Percentiles rank a stretch among this genome's conserved stretches.
These are phyloP conservation scores for Domatiomyces globalis DNA, from an alignment of 2,329 filamentous ascomycete species.

Conservation along the genomic window DNA sequence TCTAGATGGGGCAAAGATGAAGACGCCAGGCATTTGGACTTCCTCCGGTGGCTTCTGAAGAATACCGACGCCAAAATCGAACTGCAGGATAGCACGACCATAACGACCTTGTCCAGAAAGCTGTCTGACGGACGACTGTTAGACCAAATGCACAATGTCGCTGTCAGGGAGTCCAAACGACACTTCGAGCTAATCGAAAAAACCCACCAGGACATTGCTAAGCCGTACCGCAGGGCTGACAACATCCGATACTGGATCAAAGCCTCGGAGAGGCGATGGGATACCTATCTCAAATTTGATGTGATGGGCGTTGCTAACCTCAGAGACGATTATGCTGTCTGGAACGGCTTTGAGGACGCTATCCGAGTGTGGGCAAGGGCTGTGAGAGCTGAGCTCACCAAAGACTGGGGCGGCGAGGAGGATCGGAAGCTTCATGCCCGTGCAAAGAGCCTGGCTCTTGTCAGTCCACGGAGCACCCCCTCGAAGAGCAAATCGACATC, in stretches of 20 bases:
- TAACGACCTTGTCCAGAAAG: slow-evolving; percentile 25
- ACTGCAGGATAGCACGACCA: slow-evolving; percentile 5
- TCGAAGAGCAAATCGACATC: slow-evolving; percentile 4
- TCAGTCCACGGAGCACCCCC: slow-evolving; percentile 16
- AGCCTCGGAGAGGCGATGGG: slow-evolving; percentile 86
- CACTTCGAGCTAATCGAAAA: slow-evolving; percentile 80
- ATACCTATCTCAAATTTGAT: slow-evolving; percentile 68
- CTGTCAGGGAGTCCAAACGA: slow-evolving; percentile 68
- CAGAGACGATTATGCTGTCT: slow-evolving; percentile 45
- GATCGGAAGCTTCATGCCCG: slow-evolving; percentile 17
- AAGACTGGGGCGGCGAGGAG: slow-evolving; percentile 45
- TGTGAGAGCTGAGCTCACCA: slow-evolving; percentile 69
- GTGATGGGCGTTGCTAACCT: slow-evolving; percentile 71
- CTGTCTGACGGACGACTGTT: slow-evolving; percentile 70
- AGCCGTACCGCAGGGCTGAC: slow-evolving; percentile 85
- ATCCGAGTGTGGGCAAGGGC: slow-evolving; percentile 69
- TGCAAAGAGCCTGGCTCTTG: slow-evolving; percentile 16
- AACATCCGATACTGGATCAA: slow-evolving; percentile 95
- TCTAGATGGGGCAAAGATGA: slow-evolving; percentile 58
- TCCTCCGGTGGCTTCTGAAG: slow-evolving; percentile 55
- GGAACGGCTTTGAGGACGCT: slow-evolving; percentile 70
- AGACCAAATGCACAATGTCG: slow-evolving; percentile 76
- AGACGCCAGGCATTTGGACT: slow-evolving; percentile 64
- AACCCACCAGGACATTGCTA: slow-evolving; percentile 83
- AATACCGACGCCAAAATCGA: slow-evolving; percentile 2